Base-by-base conservation (phyloP, 345 rosid species). In the Anacardium occidentale region DNA sequence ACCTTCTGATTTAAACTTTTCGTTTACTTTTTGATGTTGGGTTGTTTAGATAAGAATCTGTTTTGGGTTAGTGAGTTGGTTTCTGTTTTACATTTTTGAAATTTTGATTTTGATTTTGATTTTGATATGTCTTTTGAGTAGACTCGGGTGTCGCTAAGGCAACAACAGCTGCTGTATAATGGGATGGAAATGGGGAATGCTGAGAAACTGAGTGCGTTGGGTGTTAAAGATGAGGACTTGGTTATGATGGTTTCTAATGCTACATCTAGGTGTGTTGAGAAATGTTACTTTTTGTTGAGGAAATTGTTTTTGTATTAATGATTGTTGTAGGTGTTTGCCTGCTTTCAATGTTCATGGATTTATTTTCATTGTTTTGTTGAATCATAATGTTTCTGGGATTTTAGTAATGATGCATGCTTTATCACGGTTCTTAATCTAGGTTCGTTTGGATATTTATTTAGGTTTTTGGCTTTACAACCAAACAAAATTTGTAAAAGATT, bases 221-320 rank as follows among this genome's bases (percentile, higher is more conserved):
- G 98, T 64, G 89, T 92, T 57, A 95, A 88, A 76, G 89, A 92
- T 70, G 94, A 95, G 75, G 99, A 95, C 82, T 82, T 95, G 80
- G 59, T 95, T 76, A 95, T 95, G 99, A 89, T 95, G 97, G 88
- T 89, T 69, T 85, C 96, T 6, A 77, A 73, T 78, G 68, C 89
- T 59, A 75, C 84, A 62, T 61, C 85, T 62, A 77, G 95, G 95
- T 90, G 73, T 54, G 52, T 12, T 25, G 21, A 54, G 37, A 52
- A 22, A 15, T 37, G 42, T 37, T 66, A 22, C 48, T 62, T 54
- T 67, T 54, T 66, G 47, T 24, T 69, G 53, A 50, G 53, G 18
- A 50, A 12, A 50, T 26, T 62, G 32, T 62, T 59, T 7, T 22
- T 26, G 1, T 59, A 26, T 14, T 59, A 26, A 15, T 29, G 63